phyloP scores from a whole-genome alignment of 495 filamentous ascomycete species.

The Hypoxylon subgilvum region DNA sequence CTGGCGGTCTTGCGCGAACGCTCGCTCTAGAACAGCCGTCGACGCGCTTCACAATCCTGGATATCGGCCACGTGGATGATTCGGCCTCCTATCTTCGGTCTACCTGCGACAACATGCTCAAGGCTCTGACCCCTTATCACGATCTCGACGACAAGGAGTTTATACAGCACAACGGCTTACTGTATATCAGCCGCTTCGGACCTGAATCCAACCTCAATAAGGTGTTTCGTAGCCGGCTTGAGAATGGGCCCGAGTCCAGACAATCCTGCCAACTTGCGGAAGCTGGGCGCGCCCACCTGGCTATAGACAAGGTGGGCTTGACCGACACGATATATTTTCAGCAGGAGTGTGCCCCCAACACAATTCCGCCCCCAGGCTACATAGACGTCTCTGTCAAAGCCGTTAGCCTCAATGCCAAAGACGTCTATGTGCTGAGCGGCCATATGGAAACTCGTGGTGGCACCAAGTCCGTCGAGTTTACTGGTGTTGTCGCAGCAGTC shows the following conservation, averaged over 20 bases:
- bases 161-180: too few species aligned
- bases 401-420: constrained; percentile 46
- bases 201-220: background rate
- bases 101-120: too few species aligned
- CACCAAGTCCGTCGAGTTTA: constrained; percentile 8
- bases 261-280: too few species aligned
- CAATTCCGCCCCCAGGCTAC: constrained; percentile 12
- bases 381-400: constrained; percentile 48
- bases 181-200: background rate
- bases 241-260: background rate
- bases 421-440: constrained; percentile 11
- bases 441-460: constrained; percentile 5
- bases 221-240: background rate
- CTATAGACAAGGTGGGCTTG: constrained; percentile 14
- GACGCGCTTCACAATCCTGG: too few species aligned
- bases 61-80: too few species aligned
- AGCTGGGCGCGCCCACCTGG: constrained; percentile 9
- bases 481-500: constrained; percentile 10
- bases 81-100: too few species aligned
- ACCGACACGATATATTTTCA: constrained; percentile 19
- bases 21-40: too few species aligned
- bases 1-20: too few species aligned
- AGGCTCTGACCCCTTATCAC: too few species aligned
- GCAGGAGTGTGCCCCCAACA: background rate
- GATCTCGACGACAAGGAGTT: too few species aligned